A percentile compares a stretch with the other conserved stretches of the same genome.
Evolutionary conservation across 2,329 filamentous ascomycete species (phyloP).

Genomic region (Colletotrichum eremochloae): DNA sequence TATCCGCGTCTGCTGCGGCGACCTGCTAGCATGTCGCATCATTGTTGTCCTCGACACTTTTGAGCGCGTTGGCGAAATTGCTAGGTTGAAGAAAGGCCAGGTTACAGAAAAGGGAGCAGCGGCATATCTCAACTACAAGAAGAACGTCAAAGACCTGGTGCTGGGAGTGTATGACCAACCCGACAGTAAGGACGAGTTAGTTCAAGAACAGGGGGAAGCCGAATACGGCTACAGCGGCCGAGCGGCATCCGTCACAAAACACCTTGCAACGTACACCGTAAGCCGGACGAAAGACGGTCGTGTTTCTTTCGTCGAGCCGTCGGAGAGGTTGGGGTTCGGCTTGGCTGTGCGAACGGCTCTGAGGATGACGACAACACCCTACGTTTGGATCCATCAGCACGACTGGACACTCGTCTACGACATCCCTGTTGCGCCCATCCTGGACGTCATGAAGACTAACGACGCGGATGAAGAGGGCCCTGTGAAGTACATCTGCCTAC

Average conservation of each 20-base stretch:
- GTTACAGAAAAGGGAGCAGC: constrained; percentile 61
- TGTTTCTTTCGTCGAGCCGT: constrained; percentile 64
- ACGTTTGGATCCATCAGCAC: constrained; percentile 71
- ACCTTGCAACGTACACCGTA: constrained; percentile 48
- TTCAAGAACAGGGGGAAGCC: constrained; percentile 51
- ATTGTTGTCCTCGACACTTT: constrained; percentile 67
- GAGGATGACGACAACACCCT: constrained; percentile 60
- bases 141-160: constrained; percentile 60
- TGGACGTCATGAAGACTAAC: constrained; percentile 61
- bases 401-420: constrained; percentile 64
- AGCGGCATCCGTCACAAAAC: neutral
- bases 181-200: constrained; percentile 1
- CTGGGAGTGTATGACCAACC: constrained; percentile 47
- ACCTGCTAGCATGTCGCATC: constrained; percentile 57
- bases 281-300: constrained; percentile 51
- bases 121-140: constrained; percentile 60
- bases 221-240: constrained; percentile 60
- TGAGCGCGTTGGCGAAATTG: constrained; percentile 58
- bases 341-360: constrained; percentile 67
- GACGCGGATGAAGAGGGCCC: constrained; percentile 49
- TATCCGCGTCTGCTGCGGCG: constrained; percentile 58
- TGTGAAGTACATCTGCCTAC: constrained; percentile 66
- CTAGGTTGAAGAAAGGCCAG: constrained; percentile 66
- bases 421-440: constrained; percentile 59
- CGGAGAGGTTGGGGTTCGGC: constrained; percentile 63